Evolutionary conservation across 2,329 filamentous ascomycete genomes (phyloP), one percentile per base, ranked within the genome.

Genomic region (Cladosporium sp.): DNA sequence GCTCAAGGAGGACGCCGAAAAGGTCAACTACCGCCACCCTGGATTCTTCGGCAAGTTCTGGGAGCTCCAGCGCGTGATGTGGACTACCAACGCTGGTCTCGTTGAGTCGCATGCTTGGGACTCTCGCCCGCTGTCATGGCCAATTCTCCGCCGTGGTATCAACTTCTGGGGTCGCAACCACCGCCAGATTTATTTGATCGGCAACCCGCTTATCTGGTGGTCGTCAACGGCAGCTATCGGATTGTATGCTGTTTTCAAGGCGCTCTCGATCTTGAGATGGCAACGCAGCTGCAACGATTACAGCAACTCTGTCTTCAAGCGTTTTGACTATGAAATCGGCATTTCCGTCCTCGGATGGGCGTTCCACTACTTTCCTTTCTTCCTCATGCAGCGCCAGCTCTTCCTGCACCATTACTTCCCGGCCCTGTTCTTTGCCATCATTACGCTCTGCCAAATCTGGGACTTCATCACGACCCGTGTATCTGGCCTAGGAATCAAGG

Each of bases 401-500:
- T 98, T 98, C 79, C 77, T 98, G 55, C 93, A 98, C 70, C 93
- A 98, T 73, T 98, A 98, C 71, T 93, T 98, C 71, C 93, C 93
- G 0, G 93, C 93, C 2, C 80, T 98, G 12, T 95, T 95, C 74
- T 98, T 98, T 67, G 90, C 87, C 55, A 83, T 98, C 62, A 84
- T 97, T 58, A 84, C 87, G 7, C 78, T 96, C 50, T 93, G 85
- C 69, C 92, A 97, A 70, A 79, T 87, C 43, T 92, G 89, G 70
- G 93, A 98, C 71, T 96, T 90, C 64, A 67, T 82, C 49, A 86
- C 86, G 52, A 84, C 83, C 58, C 85, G 93, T 41, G 77, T 95
- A 58, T 74, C 78, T 39, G 73, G 79, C 25, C 70, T 90, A 43
- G 83, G 85, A 16, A 70, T 91, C 36, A 83, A 80, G 50, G 79